Evolutionary conservation across 441 rosid species (phyloP), one percentile per base, ranked within the genome.

Genomic region (Adansonia grandidieri): DNA sequence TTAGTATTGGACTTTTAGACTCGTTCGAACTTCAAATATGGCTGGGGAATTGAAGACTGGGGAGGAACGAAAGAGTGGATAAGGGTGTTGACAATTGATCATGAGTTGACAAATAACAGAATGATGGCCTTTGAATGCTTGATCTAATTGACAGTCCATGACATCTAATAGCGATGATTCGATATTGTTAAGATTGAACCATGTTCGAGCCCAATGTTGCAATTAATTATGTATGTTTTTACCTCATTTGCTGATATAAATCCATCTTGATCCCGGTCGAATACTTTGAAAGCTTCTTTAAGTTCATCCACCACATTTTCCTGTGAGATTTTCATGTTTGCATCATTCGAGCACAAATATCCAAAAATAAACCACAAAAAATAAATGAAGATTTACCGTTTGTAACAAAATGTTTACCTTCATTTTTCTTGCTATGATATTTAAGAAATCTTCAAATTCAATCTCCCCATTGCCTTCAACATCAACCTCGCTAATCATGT

Each of bases 251-350:
- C 85, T 20, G 91, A 88, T 76, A 91, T 91, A 68, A 76, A 91
- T 58, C 92, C 92, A 57, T 91, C 92, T 50, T 88, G 89, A 80
- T 91, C 84, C 24, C 88, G 82, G 75, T 91, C 95, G 63, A 91
- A 89, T 9, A 89, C 92, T 77, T 84, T 88, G 80, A 89, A 89
- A 40, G 91, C 95, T 88, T 91, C 92, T 76, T 83, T 85, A 0
- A 91, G 83, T 71, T 91, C 94, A 24, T 91, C 91, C 0, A 63
- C 71, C 28, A 78, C 86, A 77, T 82, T 86, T 56, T 84, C 90
- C 92, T 88, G 62, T 53, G 37, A 67, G 32, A 79, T 57, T n/a
- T 15, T 22, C 53, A 42, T 11, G 15, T 45, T 32, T 24, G 51
- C 24, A 44, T 56, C 58, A 17, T 48, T 13, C 28, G 28, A 24